Conservation (phyloP, 2,329 filamentous ascomycete genomes). For the Plectosphaerella cucumerina region DNA sequence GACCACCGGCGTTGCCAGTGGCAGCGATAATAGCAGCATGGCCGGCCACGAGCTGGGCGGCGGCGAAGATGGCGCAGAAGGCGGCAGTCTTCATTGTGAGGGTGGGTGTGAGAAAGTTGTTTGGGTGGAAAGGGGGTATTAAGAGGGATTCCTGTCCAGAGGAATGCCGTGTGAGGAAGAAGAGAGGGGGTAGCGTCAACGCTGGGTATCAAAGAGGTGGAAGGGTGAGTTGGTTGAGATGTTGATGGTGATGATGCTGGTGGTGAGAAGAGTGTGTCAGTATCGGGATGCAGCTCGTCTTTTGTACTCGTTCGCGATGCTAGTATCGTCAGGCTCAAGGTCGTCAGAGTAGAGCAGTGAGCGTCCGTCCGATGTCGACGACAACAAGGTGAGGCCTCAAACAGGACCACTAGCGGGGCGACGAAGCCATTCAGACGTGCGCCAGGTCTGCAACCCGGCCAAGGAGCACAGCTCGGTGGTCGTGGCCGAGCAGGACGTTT, state of each 20-base stretch:
- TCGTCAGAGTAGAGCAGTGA: too few relatives aligned
- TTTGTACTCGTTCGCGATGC: neutral
- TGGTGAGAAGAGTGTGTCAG: neutral
- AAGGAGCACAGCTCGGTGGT: too few relatives aligned
- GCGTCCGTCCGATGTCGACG: too few relatives aligned
- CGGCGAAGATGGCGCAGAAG: conserved; percentile 44
- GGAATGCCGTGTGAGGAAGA: conserved; percentile 2
- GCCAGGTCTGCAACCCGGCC: too few relatives aligned
- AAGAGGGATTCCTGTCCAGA: conserved; percentile 9
- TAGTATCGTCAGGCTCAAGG: too few relatives aligned
- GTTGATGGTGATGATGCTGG: neutral
- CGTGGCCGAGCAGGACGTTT: too few relatives aligned
- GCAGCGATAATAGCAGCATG: conserved; percentile 58
- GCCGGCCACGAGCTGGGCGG: conserved; percentile 51
- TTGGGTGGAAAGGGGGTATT: neutral
- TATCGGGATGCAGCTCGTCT: neutral
- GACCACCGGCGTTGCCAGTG: conserved; percentile 52
- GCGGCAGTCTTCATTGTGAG: conserved; percentile 27
- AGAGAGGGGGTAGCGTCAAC: conserved; percentile 1
- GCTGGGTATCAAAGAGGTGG: neutral
- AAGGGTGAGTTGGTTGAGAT: neutral
- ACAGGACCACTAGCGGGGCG: too few relatives aligned
- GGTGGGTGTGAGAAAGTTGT: neutral
- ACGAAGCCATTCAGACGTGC: too few relatives aligned
- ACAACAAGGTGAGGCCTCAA: too few relatives aligned